A percentile compares a stretch with the other conserved stretches of the same genome.
These are phyloP conservation scores for Galerina sulciceps DNA, from an alignment of 768 basidiomycete genomes.

Conservation along the genomic window DNA sequence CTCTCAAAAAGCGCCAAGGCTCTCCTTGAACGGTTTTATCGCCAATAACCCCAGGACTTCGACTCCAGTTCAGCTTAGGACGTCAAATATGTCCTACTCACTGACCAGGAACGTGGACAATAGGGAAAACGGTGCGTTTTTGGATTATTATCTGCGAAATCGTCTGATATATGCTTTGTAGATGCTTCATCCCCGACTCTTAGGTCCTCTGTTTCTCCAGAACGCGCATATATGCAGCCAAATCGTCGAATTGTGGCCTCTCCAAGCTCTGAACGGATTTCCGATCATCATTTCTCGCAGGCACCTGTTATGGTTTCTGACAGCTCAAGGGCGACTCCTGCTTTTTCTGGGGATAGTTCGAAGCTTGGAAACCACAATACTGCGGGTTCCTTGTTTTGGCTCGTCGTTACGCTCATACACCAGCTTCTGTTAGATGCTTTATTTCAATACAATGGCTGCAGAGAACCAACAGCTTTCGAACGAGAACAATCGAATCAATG, in stretches of 20 bases:
- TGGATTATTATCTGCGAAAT: not conserved
- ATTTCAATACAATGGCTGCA: not conserved
- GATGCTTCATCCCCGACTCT: constrained; percentile 15
- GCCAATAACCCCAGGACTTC: constrained; percentile 9
- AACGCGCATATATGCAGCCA: constrained; percentile 28
- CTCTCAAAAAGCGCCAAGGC: constrained; percentile 2
- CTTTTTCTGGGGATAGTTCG: not conserved
- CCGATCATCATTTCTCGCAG: not conserved
- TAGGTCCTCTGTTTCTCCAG: constrained; percentile 13
- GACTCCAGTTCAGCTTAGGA: constrained; percentile 6
- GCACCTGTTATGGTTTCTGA: not conserved
- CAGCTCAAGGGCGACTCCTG: not conserved
- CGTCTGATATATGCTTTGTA: not conserved
- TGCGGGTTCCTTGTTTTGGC: not conserved
- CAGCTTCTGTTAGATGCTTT: not conserved
- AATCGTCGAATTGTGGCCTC: constrained; percentile 8
- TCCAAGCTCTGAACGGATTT: not conserved
- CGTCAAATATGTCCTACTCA: not conserved
- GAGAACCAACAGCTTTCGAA: constrained; percentile 6
- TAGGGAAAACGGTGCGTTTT: constrained; percentile 2
- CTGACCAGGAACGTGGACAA: not conserved
- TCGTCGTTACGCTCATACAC: no score
- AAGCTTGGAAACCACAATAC: not conserved
- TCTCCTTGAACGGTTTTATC: constrained; percentile 12
- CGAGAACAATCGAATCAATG: constrained; percentile 12